Base-by-base conservation (phyloP, 1,139 yeast species). In the Taphrina pruni region DNA sequence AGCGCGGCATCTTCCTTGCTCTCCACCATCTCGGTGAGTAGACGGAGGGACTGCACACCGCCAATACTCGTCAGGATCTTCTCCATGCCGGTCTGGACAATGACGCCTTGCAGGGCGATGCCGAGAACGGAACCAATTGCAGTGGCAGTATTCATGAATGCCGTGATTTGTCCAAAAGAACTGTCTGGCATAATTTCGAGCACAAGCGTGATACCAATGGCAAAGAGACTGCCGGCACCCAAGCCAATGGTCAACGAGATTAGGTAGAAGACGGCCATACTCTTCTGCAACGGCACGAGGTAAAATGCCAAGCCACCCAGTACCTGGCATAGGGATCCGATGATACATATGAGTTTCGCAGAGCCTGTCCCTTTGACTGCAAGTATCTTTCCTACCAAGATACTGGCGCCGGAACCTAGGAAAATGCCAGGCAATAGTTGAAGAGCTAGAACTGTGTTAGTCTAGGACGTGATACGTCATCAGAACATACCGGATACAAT, bases 71-170 rank as follows among this genome's bases (percentile, higher is more conserved):
- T 7, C 38, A 56, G 21, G 36, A 56, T n/a, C 11, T 21, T 11
- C 12, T 54, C 58, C 58, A 38, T 20, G 21, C 21, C 38, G 3
- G 60, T 56, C 8, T 41, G 50, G 20, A 38, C 60, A 17, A 58
- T n/a, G 20, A 64, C 26, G 7, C 67, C 67, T n/a, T 64, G 60
- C 12, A 64, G 20, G 39, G 67, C 45, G 6, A 57, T 46, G 4
- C 67, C 67, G 6, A 64, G 35, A 12, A 64, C 67, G 36, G 61
- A 56, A n/a, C 67, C 67, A 6, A 64, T 12, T 5, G 67, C 50
- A 1, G 67, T 14, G 36, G 61, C 54, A 5, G 54, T 21, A 38
- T 43, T 55, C 61, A 64, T 64, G 55, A 64, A 46, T 14, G 55
- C 51, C 7, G 67, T 41, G 7, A 50, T 60, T 11, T 56, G 61